Base-by-base conservation (phyloP, 805 yeast species). In the Komagataella pastoris region DNA sequence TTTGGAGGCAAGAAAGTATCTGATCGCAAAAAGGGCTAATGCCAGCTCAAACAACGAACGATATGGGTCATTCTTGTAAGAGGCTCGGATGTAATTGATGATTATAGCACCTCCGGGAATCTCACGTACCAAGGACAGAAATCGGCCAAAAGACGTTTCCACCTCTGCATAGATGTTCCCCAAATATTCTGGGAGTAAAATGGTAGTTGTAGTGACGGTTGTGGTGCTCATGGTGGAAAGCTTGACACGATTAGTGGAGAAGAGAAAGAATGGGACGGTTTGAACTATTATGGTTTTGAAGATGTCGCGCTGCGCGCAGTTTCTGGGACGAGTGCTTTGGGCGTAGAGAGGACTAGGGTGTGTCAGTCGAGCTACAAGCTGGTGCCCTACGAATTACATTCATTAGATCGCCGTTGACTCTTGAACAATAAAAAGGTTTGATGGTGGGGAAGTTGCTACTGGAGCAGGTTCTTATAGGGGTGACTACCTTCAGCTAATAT, bases 41-140 rank as follows among this genome's bases (percentile, higher is more conserved):
- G 81, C 71, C 44, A 85, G 65, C 68, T 93, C 99, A 51, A 93
- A 73, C 6, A 88, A 61, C 0, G 98, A 86, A 60, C 99, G 79
- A 54, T 88, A 76, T 1, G 99, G 99, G 65, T 93, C 99, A 66
- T 93, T 80, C 65, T 88, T 89, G 64, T 90, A 90, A 2, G 97
- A 88, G 10, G 89, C 81, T 56, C 75, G 75, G 60, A 93, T 83
- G 66, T 93, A 93, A 52, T 89, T 68, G 36, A 83, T 68, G 5
- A 83, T 61, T 52, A 79, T 68, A 47, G 67, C 70, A 14, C 85
- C 85, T 52, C 85, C 85, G 1, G 87, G 87, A 17, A 68, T 18
- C 21, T 17, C 51, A 36, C 49, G 23, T 19, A 53, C 47, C 21
- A 51, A 43, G 1, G 24, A 48, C 7, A 50, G n/a, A 44, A 50